Evolutionary conservation across 495 filamentous ascomycete genomes (phyloP).

Genomic region (Collariella sp.): DNA sequence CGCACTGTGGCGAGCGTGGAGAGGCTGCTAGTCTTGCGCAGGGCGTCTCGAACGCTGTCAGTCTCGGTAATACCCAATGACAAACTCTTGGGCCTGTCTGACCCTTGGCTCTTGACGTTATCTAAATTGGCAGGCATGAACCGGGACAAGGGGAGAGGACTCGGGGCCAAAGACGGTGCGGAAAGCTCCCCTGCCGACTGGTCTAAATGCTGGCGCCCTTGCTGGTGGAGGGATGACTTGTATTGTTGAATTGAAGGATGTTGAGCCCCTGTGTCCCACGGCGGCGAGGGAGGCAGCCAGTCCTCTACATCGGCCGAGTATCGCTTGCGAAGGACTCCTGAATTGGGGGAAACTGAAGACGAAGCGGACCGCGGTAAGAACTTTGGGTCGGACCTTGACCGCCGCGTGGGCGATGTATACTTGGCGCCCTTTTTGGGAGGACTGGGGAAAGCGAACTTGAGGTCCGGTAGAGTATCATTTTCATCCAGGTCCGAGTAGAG

Average conservation of each 20-base stretch:
- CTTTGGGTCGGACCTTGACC: constrained; percentile 13
- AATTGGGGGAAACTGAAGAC: constrained; percentile 17
- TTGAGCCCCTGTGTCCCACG: constrained; percentile 6
- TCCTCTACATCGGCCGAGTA: background rate
- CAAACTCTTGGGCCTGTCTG: constrained; percentile 8
- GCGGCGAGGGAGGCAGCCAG: background rate
- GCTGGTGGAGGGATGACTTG: background rate
- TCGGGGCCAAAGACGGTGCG: constrained; percentile 16
- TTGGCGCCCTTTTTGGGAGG: background rate
- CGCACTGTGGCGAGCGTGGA: constrained; percentile 12
- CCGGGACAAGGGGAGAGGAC: constrained; percentile 16
- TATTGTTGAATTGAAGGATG: constrained; percentile 16
- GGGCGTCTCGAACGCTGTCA: background rate
- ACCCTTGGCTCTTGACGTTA: background rate
- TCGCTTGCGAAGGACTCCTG: constrained; percentile 10
- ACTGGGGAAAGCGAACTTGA: constrained; percentile 19
- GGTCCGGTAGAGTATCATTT: constrained; percentile 9
- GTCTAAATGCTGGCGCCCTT: background rate
- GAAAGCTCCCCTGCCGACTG: constrained; percentile 1
- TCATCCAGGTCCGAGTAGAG: background rate
- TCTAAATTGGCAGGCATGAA: background rate
- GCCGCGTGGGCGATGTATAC: constrained; percentile 1
- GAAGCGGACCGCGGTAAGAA: constrained; percentile 7
- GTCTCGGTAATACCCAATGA: background rate
- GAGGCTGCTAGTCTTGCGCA: constrained; percentile 19